Evolutionary conservation across 768 basidiomycete species (phyloP), one percentile per base, ranked within the genome.

Genomic region (Stropharia rugosoannulata): DNA sequence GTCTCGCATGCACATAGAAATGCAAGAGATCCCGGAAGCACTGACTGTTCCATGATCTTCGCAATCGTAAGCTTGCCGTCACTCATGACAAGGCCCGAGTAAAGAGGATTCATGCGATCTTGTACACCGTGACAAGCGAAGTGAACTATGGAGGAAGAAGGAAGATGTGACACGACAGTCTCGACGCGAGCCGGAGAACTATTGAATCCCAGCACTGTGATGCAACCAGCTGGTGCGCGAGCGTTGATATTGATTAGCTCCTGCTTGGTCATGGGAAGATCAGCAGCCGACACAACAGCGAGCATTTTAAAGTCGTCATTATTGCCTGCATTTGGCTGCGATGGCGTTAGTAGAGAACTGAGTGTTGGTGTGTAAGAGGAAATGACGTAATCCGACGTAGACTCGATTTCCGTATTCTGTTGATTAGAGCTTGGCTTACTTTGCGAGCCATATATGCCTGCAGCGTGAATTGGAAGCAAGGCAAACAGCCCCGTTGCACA

Each of bases 381-480:
- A 29, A 66, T 54, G 18, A 62, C 54, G 51, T 59, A 66, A 37
- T 69, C 62, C 8, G 62, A 63, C 13, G 61, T 54, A 56, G 55
- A 52, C 16, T 62, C 55, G 13, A 40, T 61, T 10, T 32, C 29
- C 13, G 55, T 54, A 29, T 41, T 18, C 29, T 18, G 50, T 45
- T 49, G 44, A 18, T 37, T 7, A 37, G 74, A 76, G 2, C 64
- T 63, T 10, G 29, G 29, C 29, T 32, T 32, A 10, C 7, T 32
- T 6, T 32, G 29, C 2, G 9, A 3, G 9, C 9, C 6, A 32
- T 32, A 32, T 32, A 32, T 32, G 2, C 70, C 68, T 37, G 77
- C 76, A 3, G 74, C 75, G n/a, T 77, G 77, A 6, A 78, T 65
- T 7, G 76, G 77, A 44, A 77, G 54, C 19, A 71, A 68, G 10